Conservation (phyloP, 495 filamentous ascomycete species). For the Parmelia sp. region DNA sequence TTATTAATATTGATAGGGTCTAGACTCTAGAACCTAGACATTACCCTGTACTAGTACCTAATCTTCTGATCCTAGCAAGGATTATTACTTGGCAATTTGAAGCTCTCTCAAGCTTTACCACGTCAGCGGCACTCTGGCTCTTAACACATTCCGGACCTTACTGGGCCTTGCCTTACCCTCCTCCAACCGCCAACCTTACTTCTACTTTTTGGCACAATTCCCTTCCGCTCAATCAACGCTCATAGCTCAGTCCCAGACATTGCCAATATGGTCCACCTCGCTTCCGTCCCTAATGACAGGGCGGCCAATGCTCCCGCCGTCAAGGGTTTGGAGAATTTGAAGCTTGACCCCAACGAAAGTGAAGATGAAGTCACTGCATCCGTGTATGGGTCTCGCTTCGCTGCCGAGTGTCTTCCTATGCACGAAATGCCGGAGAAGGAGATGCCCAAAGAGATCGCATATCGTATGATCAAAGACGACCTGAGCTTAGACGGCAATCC, state of each 20-base stretch:
- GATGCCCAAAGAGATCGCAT: constrained; percentile 85
- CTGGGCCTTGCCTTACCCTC: too few species aligned
- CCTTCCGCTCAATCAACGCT: neutral
- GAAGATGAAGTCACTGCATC: constrained; percentile 62
- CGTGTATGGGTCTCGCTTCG: constrained; percentile 81
- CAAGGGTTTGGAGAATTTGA: constrained; percentile 43
- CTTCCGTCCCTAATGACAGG: constrained; percentile 47
- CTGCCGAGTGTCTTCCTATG: constrained; percentile 67
- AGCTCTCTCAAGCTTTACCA: constrained; percentile 11
- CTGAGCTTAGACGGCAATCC: constrained; percentile 84
- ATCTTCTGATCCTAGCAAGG: constrained; percentile 6
- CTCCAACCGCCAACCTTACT: neutral
- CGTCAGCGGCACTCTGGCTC: neutral
- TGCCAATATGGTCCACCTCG: constrained; percentile 63
- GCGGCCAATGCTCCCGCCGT: constrained; percentile 34
- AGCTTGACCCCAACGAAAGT: constrained; percentile 42
- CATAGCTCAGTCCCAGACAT: constrained; percentile 1
- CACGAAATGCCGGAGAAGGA: constrained; percentile 84
- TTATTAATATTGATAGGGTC: too few species aligned
- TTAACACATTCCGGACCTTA: neutral
- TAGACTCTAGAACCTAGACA: too few species aligned
- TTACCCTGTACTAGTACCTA: too few species aligned
- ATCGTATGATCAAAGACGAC: constrained; percentile 94
- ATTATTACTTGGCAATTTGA: constrained; percentile 17
- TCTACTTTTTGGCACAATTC: neutral